Conservation (phyloP, 2,329 filamentous ascomycete genomes). For the Paracamarosporium sp. region DNA sequence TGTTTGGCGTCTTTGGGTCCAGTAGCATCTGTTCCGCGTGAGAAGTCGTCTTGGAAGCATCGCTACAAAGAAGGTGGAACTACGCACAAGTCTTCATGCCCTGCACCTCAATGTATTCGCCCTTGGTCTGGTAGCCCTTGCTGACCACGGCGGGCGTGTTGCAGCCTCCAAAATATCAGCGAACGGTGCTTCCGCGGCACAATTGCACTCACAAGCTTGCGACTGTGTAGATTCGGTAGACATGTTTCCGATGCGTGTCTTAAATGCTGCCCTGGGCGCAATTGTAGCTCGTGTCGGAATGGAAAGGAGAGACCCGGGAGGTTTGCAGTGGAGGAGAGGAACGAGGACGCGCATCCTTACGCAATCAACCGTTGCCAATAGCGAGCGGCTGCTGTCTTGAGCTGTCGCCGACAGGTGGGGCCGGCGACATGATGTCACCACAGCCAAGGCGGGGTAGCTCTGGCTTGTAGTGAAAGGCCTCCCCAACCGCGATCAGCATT, state of each 20-base stretch:
- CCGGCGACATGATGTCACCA: slow-evolving; percentile 9
- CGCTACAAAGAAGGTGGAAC: background rate
- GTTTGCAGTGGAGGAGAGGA: slow-evolving; percentile 9
- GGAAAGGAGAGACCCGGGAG: slow-evolving; percentile 8
- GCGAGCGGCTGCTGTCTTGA: background rate
- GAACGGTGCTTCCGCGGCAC: background rate
- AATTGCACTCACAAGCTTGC: slow-evolving; percentile 35
- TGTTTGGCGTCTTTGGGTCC: slow-evolving; percentile 62
- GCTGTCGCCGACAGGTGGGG: slow-evolving; percentile 11
- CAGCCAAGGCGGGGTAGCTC: slow-evolving; percentile 13
- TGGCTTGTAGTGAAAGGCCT: too few species aligned
- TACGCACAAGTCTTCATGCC: slow-evolving; percentile 66
- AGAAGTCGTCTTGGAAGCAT: background rate
- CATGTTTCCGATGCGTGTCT: slow-evolving; percentile 28
- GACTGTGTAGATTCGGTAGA: slow-evolving; percentile 46
- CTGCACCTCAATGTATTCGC: slow-evolving; percentile 64
- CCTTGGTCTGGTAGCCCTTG: slow-evolving; percentile 63
- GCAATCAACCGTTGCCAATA: background rate
- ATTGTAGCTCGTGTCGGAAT: slow-evolving; percentile 16
- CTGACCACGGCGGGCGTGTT: slow-evolving; percentile 57
- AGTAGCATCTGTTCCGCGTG: slow-evolving; percentile 56
- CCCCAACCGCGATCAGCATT: too few species aligned
- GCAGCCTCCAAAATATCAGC: slow-evolving; percentile 47
- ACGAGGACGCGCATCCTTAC: slow-evolving; percentile 7
- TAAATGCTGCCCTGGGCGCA: slow-evolving; percentile 10